phyloP scores from a whole-genome alignment of 2,329 filamentous ascomycete species.

The Pseudogymnoascus sp. region DNA sequence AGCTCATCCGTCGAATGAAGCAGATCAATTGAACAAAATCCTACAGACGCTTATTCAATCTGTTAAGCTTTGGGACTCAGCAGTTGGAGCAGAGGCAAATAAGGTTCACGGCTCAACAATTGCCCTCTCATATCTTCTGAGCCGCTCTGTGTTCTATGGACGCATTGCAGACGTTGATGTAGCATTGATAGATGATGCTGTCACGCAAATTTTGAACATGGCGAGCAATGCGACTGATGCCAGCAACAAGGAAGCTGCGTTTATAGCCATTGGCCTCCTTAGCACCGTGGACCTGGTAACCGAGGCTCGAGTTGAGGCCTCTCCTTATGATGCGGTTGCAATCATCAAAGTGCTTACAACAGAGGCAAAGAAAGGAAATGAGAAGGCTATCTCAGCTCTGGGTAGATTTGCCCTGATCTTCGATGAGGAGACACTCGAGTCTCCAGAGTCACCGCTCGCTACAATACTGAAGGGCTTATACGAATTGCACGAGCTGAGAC shows the following conservation, averaged over 20 bases:
- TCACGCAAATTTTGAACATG: slow-evolving; percentile 40
- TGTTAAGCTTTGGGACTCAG: slow-evolving; percentile 40
- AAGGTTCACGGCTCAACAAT: slow-evolving; percentile 52
- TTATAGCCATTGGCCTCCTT: slow-evolving; percentile 51
- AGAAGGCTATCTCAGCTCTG: slow-evolving; percentile 71
- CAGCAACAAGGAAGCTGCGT: slow-evolving; percentile 47
- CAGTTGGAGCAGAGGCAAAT: slow-evolving; percentile 51
- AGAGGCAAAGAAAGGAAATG: slow-evolving; percentile 70
- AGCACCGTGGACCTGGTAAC: slow-evolving; percentile 47
- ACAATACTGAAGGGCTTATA: slow-evolving; percentile 62
- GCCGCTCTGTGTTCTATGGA: slow-evolving; percentile 44
- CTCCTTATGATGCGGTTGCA: slow-evolving; percentile 14
- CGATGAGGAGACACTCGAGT: slow-evolving; percentile 32
- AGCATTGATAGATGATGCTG: slow-evolving; percentile 32
- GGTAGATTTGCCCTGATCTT: slow-evolving; percentile 65
- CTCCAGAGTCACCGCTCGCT: slow-evolving; percentile 34
- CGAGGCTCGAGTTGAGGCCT: slow-evolving; percentile 16
- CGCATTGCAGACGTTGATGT: slow-evolving; percentile 27
- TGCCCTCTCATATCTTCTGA: slow-evolving; percentile 48
- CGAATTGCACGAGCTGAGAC: slow-evolving; percentile 71
- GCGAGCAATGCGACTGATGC: slow-evolving; percentile 45
- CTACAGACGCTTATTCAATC: slow-evolving; percentile 39
- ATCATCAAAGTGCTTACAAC: slow-evolving; percentile 55
- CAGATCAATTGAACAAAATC: slow-evolving; percentile 33
- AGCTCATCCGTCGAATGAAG: slow-evolving; percentile 48